Percentiles rank a stretch among this genome's conserved stretches.
phyloP scores from a whole-genome alignment of 345 rosid species.

The Murraya paniculata region DNA sequence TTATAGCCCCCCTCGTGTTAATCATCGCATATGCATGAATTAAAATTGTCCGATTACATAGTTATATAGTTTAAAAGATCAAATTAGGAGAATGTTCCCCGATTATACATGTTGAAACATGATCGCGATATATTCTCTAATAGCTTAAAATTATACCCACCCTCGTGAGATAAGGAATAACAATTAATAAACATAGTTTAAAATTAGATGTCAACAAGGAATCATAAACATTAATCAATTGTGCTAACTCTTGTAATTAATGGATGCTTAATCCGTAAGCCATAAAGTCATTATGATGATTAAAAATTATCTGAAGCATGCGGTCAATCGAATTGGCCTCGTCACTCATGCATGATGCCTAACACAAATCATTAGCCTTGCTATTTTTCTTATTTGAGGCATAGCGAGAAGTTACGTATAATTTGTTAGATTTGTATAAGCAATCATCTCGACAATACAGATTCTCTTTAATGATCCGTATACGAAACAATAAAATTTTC shows the following conservation, averaged over 20 bases:
- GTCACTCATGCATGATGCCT: not conserved
- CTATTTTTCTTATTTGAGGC: not conserved
- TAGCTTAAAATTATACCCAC: no score
- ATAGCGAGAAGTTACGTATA: not conserved
- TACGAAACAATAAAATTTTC: not conserved
- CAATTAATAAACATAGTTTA: no score
- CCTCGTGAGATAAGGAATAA: no score
- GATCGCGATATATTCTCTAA: not conserved
- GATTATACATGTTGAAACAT: not conserved
- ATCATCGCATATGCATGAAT: not conserved
- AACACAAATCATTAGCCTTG: not conserved
- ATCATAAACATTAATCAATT: not conserved
- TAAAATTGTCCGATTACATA: no score
- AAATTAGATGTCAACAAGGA: not conserved
- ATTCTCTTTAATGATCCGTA: not conserved
- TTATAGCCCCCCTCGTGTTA: not conserved
- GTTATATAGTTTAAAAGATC: not conserved
- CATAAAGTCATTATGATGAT: slow-evolving; percentile 1
- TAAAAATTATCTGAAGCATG: not conserved
- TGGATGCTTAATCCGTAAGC: slow-evolving; percentile 7
- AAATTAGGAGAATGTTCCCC: not conserved
- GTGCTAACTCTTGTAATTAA: not conserved
- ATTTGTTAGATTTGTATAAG: no score
- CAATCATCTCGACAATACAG: not conserved
- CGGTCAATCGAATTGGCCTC: not conserved